Evolutionary conservation across 495 filamentous ascomycete species (phyloP).

Genomic region (Aspergillus affinis): DNA sequence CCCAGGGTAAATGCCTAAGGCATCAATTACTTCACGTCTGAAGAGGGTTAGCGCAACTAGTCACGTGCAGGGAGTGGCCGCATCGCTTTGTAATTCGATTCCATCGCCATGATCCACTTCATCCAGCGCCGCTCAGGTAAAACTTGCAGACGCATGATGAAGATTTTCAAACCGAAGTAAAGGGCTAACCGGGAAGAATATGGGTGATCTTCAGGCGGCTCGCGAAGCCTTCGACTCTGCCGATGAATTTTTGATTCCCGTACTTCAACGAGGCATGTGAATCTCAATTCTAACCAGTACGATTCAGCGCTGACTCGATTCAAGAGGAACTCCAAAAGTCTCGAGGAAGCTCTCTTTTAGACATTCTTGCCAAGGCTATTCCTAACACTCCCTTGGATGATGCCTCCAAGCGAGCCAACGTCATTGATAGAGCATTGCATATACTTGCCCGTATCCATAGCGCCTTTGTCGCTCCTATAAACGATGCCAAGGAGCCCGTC

Average conservation of each 20-base stretch:
- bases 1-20: background rate
- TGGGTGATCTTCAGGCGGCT: slow-evolving; percentile 27
- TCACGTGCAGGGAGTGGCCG: background rate
- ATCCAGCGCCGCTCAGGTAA: background rate
- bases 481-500: slow-evolving; percentile 13
- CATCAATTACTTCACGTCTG: background rate
- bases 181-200: slow-evolving; percentile 14
- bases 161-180: background rate
- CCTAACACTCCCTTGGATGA: slow-evolving; percentile 9
- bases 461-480: slow-evolving; percentile 32
- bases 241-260: slow-evolving; percentile 40
- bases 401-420: slow-evolving; percentile 17
- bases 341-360: slow-evolving; percentile 38
- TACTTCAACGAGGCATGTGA: slow-evolving; percentile 45
- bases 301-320: slow-evolving; percentile 30
- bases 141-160: background rate
- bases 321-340: slow-evolving; percentile 42
- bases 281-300: slow-evolving; percentile 10
- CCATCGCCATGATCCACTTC: background rate
- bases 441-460: slow-evolving; percentile 39
- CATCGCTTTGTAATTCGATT: background rate
- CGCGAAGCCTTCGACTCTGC: slow-evolving; percentile 39
- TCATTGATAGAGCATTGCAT: slow-evolving; percentile 40
- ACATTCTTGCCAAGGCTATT: slow-evolving; percentile 27
- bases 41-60: background rate